phyloP scores from a whole-genome alignment of 768 basidiomycete genomes.

The Suillus tomentosus region DNA sequence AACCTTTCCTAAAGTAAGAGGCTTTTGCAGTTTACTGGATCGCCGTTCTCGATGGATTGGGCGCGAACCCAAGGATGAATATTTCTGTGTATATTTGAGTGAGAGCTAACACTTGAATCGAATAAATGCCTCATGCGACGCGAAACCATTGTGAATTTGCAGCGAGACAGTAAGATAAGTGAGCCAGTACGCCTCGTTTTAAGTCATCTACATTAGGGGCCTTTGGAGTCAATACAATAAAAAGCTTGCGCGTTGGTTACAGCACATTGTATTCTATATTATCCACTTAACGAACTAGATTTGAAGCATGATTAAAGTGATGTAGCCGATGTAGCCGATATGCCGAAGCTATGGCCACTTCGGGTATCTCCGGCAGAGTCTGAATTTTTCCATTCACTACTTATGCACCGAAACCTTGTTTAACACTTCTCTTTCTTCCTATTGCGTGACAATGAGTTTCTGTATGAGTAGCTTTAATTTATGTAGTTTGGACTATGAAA shows the following conservation, averaged over 20 bases:
- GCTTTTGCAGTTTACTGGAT: not conserved
- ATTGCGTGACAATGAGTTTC: too few species aligned
- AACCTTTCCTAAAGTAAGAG: not conserved
- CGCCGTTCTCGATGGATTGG: not conserved
- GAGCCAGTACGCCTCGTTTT: not conserved
- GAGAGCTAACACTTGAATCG: not conserved
- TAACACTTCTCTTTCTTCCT: too few species aligned
- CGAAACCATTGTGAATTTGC: not conserved
- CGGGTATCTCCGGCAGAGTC: not conserved
- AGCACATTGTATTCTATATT: not conserved
- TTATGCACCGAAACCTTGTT: not conserved
- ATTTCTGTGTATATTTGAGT: not conserved
- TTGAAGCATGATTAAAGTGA: not conserved
- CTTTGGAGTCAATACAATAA: not conserved
- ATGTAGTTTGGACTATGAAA: too few species aligned
- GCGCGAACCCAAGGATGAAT: not conserved
- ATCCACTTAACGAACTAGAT: not conserved
- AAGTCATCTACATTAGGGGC: not conserved
- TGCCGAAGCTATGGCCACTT: not conserved
- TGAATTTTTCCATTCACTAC: conserved; percentile 1
- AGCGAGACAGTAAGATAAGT: not conserved
- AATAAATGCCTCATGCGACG: not conserved
- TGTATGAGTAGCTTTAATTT: too few species aligned
- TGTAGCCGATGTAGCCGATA: not conserved
- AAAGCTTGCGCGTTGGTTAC: not conserved